Conservation (phyloP, 139 green algal genomes). For the Dunaliella primolecta region DNA sequence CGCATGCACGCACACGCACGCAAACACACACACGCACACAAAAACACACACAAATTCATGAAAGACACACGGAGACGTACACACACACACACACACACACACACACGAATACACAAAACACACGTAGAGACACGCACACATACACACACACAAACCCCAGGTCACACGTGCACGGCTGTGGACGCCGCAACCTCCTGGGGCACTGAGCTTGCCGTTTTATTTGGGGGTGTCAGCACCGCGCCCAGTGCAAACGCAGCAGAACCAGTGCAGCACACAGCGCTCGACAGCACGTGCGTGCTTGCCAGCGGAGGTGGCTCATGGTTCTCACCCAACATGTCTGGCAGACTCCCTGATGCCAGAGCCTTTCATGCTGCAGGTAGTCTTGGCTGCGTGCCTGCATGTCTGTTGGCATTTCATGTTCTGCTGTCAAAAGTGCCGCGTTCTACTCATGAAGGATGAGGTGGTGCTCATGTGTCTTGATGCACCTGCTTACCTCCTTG, state of each 20-base stretch:
- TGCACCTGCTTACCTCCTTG: no score
- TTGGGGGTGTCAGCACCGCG: not conserved
- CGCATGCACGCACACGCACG: not conserved
- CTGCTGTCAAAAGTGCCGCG: no score
- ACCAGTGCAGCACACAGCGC: not conserved
- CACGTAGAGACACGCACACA: not conserved
- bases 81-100: not conserved
- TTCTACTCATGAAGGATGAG: no score
- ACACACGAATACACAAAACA: not conserved
- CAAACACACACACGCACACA: not conserved
- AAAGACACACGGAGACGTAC: no score
- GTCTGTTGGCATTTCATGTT: no score
- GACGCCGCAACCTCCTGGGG: not conserved
- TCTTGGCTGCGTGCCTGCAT: not conserved
- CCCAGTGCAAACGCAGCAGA: not conserved
- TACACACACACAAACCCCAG: no score
- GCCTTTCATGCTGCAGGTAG: not conserved
- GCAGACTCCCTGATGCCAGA: not conserved
- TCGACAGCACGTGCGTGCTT: not conserved
- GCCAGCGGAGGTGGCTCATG: not conserved
- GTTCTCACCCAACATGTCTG: not conserved
- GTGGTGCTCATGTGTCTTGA: no score
- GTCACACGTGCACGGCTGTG: not conserved
- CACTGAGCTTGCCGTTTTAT: not conserved
- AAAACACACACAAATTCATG: not conserved